phyloP scores from a whole-genome alignment of 306 rosid genomes.

The Aeschynomene evenia region DNA sequence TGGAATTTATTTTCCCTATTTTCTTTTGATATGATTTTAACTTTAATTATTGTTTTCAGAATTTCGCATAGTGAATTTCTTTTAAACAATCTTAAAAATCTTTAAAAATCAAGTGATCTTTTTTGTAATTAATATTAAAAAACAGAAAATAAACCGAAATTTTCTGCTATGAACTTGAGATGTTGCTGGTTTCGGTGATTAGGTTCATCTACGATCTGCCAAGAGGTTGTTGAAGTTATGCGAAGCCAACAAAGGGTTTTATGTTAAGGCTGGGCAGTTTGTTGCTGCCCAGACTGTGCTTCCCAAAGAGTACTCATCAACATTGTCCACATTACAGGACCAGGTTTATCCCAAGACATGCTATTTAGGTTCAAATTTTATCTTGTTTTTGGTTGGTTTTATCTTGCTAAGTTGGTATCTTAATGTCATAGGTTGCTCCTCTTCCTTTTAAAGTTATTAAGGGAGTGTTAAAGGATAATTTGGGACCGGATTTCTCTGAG shows the following conservation, averaged over 20 bases:
- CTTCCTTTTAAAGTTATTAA: conserved; percentile 59
- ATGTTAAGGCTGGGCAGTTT: conserved; percentile 93
- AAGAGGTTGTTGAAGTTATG: conserved; percentile 65
- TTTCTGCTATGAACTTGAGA: conserved; percentile 10
- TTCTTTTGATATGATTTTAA: background rate
- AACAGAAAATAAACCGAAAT: background rate
- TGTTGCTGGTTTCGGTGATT: conserved; percentile 20
- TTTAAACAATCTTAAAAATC: background rate
- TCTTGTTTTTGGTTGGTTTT: conserved; percentile 15
- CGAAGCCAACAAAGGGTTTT: conserved; percentile 83
- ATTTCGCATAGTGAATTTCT: background rate
- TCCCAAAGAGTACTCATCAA: conserved; percentile 75
- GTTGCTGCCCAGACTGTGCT: conserved; percentile 64
- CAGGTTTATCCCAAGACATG: conserved; percentile 48
- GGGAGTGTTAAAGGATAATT: conserved; percentile 52
- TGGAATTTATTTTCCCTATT: background rate
- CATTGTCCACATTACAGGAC: conserved; percentile 70
- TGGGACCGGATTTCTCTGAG: conserved; percentile 63
- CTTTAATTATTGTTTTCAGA: background rate
- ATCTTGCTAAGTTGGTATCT: conserved; percentile 31
- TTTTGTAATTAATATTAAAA: background rate
- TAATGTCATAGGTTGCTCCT: conserved; percentile 70
- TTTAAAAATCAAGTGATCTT: background rate
- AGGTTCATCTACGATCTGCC: conserved; percentile 87
- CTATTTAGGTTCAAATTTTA: background rate